Evolutionary conservation across 441 rosid genomes (phyloP), one percentile per base, ranked within the genome.

Genomic region (Hura crepitans): DNA sequence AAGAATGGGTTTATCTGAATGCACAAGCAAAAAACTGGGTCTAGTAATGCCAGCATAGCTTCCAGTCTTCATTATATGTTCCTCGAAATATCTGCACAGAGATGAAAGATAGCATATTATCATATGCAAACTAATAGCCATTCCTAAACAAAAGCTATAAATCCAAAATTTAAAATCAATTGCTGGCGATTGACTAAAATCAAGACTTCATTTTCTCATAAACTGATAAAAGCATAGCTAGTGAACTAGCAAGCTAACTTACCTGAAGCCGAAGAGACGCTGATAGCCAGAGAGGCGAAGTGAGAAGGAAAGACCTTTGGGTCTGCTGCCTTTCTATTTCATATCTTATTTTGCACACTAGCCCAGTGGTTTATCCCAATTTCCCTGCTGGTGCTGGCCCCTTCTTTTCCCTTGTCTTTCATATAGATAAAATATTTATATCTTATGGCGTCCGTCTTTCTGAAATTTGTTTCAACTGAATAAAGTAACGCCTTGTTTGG

Each of bases 11-110:
- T 85, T 72, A 64, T 81, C 85, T 22, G 87, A 80, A 70, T 85
- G 89, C 33, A 81, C 81, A 71, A 89, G 79, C 71, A 84, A 78
- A 75, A 83, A 74, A 64, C 83, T 73, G 49, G 97, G 89, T 69
- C 84, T 87, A n/a, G 82, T 69, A 69, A 86, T 70, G 72, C 87
- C 83, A 57, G 81, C 73, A 81, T 72, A 82, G 77, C 82, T 80
- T 81, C 87, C 81, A 65, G 87, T 77, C 79, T 78, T 84, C 97
- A 92, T 88, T 17, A 63, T 70, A 55, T n/a, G 55, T 37, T 59
- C 23, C 31, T 22, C 20, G 43, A 73, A 58, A 22, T 68, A 68
- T 65, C 85, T 74, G 81, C 82, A 73, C 5, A 45, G 27, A 56
- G 43, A 69, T 62, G 28, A 1, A 6, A 11, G 28, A 28, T 49